Evolutionary conservation across 495 filamentous ascomycete species (phyloP), one percentile per base, ranked within the genome.

Genomic region (Copromyces sp.): DNA sequence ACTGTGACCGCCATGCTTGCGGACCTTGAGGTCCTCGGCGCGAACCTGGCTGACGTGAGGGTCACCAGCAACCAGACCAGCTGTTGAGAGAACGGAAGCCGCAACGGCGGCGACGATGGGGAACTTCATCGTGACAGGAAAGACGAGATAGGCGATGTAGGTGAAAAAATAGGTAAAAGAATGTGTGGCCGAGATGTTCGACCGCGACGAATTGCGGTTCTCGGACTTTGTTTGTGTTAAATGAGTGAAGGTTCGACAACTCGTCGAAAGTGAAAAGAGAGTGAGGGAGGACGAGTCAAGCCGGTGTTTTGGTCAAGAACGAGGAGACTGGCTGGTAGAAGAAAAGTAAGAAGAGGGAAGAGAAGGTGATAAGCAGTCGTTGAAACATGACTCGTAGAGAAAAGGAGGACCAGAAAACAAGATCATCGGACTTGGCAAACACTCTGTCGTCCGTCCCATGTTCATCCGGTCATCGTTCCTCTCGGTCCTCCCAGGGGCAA

Each of bases 1-100:
- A 4, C 79, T 80, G 72, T 78, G 73, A 1, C 83, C 84, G 8
- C 82, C 82, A 8, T 82, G 72, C 3, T 75, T 79, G 20, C 80
- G 74, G 14, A 82, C 73, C 68, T 79, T 68, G 74, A 81, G 73
- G 70, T 79, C 75, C 11, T 74, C 47, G 29, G 74, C 68, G 40
- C 68, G 47, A 39, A 78, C 75, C 42, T 73, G 68, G 69, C 77
- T 41, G 42, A 75, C 73, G 0, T 68, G 70, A 11, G 79, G 79
- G 17, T 74, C 74, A 39, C 68, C 76, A 20, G 73, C 71, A 39
- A 73, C 77, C 75, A 77, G 73, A 42, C 74, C 71, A 12, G 77
- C 77, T 37, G 75, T 74, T 4, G 72, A 75, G 68, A 80, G 73
- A 69, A 80, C 59, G 38, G 76, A 80, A 14, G 74, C 72, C 72